A percentile compares a stretch with the other conserved stretches of the same genome.
These are phyloP conservation scores for Berberis thunbergii DNA, from an alignment of 164 flowering plant species.

Conservation along the genomic window DNA sequence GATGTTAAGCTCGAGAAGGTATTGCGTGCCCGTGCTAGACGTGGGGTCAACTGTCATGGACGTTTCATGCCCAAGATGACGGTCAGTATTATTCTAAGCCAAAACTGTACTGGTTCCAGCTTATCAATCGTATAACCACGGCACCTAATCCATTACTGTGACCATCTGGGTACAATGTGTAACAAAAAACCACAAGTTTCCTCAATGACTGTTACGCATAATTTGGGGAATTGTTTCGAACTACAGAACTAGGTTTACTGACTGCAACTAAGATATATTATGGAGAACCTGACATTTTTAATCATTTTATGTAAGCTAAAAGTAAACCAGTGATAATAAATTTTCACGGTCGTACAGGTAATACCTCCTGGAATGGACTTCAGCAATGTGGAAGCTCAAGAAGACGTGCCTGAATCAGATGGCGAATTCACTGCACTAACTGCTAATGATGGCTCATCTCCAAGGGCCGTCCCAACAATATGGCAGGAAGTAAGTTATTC, in stretches of 20 bases:
- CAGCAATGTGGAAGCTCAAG: slow-evolving; percentile 66
- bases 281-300: not conserved
- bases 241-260: too few species aligned
- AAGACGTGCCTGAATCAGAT: slow-evolving; percentile 59
- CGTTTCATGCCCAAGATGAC: slow-evolving; percentile 96
- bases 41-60: slow-evolving; percentile 88
- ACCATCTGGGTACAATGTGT: too few species aligned
- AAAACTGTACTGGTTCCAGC: not conserved
- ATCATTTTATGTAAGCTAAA: not conserved
- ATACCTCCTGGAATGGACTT: slow-evolving; percentile 99
- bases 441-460: slow-evolving; percentile 60
- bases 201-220: too few species aligned
- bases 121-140: too few species aligned
- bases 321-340: not conserved
- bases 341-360: slow-evolving; percentile 38
- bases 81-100: slow-evolving; percentile 30
- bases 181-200: too few species aligned
- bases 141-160: too few species aligned
- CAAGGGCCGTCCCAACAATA: slow-evolving; percentile 67
- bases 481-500: slow-evolving; percentile 70
- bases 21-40: slow-evolving; percentile 75
- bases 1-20: slow-evolving; percentile 89
- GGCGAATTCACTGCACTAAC: slow-evolving; percentile 60
- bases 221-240: too few species aligned
- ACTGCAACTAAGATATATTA: too few species aligned